These are phyloP conservation scores for Eucalyptus regnans DNA, from an alignment of 345 rosid genomes.

Conservation along the genomic window DNA sequence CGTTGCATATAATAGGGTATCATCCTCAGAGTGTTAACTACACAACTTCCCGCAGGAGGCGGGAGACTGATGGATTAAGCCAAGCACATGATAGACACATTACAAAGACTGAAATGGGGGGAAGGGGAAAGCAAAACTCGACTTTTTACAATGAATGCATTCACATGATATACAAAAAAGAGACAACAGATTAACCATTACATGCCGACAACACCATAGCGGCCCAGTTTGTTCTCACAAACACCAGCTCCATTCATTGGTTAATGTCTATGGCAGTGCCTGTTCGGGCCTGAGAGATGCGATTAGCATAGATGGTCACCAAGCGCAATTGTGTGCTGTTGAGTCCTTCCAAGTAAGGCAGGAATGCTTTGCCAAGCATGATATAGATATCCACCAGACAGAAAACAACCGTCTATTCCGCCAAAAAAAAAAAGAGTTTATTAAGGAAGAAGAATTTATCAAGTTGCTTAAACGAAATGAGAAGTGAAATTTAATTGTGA, in stretches of 20 bases:
- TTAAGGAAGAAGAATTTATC: background rate
- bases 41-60: background rate
- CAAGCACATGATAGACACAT: background rate
- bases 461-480: background rate
- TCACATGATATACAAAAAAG: conserved; percentile 46
- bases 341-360: conserved; percentile 87
- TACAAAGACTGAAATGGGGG: background rate
- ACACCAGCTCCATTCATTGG: conserved; percentile 9
- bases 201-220: background rate
- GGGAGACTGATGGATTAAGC: background rate
- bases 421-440: background rate
- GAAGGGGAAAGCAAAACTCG: background rate
- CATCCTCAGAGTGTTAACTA: background rate
- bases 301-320: conserved; percentile 92
- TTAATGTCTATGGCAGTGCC: conserved; percentile 48
- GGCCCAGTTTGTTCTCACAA: background rate
- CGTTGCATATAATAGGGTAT: background rate
- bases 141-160: conserved; percentile 10
- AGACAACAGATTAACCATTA: background rate
- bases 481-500: background rate
- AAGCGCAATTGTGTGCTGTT: conserved; percentile 83
- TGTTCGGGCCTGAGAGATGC: conserved; percentile 97
- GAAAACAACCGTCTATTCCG: conserved; percentile 89
- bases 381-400: conserved; percentile 97
- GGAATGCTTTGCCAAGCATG: conserved; percentile 94